These are phyloP conservation scores for Aspergillus floridensis DNA, from an alignment of 2,329 filamentous ascomycete species.

Conservation along the genomic window DNA sequence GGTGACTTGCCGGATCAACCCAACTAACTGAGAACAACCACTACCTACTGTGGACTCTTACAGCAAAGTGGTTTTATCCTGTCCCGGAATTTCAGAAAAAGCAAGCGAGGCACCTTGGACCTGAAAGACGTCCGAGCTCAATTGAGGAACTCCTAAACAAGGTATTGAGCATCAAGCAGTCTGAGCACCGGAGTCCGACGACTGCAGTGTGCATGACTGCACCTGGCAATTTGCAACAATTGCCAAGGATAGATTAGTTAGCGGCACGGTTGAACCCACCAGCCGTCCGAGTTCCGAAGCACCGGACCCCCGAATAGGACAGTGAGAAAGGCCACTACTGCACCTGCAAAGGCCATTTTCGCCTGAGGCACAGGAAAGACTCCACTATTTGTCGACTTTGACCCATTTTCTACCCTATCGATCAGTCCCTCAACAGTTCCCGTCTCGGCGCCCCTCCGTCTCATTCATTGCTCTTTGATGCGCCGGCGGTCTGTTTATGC, in stretches of 20 bases:
- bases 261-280: not conserved
- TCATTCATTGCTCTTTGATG: not conserved
- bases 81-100: no score
- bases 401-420: not conserved
- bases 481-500: not conserved
- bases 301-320: not conserved
- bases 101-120: no score
- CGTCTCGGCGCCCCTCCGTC: conserved; percentile 6
- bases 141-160: no score
- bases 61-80: no score
- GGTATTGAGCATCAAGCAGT: no score
- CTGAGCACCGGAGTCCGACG: no score
- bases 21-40: no score
- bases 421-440: not conserved
- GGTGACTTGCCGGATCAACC: not conserved
- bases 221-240: not conserved
- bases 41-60: no score
- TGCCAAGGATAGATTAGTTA: not conserved
- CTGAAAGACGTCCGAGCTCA: no score
- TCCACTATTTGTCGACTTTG: not conserved
- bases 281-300: not conserved
- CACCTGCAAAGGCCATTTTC: conserved; percentile 9
- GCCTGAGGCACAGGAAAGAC: conserved; percentile 4
- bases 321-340: not conserved
- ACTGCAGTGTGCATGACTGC: not conserved